Percentiles rank a stretch among this genome's conserved stretches.
Evolutionary conservation across 345 rosid species (phyloP).

Genomic region (Fremontodendron californicum): DNA sequence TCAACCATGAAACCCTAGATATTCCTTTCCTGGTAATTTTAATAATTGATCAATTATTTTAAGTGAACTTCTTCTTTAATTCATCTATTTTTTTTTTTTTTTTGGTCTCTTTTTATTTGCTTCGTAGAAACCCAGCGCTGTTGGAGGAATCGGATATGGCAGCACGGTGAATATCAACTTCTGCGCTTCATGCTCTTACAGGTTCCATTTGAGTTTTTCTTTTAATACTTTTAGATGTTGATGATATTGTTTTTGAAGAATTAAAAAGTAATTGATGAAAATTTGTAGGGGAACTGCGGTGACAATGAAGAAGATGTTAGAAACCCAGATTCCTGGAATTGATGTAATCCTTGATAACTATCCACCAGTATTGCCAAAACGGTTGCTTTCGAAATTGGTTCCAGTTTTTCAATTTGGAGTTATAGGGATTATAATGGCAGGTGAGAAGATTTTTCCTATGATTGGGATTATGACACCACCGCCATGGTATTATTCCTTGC

Average conservation of each 20-base stretch:
- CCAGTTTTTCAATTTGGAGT: constrained; percentile 70
- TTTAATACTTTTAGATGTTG: neutral
- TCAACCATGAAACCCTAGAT: constrained; percentile 36
- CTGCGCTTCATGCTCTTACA: constrained; percentile 85
- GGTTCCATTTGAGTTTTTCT: constrained; percentile 21
- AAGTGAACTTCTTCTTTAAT: neutral
- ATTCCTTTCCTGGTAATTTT: constrained; percentile 43
- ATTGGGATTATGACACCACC: constrained; percentile 65
- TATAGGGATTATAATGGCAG: constrained; percentile 65
- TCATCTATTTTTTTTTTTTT: neutral
- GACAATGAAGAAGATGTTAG: constrained; percentile 79
- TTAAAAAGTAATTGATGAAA: neutral
- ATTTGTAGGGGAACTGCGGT: constrained; percentile 67
- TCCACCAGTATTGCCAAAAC: constrained; percentile 74
- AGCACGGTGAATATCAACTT: constrained; percentile 62
- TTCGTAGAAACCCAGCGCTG: constrained; percentile 38
- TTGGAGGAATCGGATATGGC: constrained; percentile 61
- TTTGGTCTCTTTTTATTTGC: neutral
- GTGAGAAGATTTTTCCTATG: constrained; percentile 75
- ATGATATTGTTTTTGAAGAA: neutral
- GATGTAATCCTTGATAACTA: constrained; percentile 73
- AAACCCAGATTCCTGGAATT: constrained; percentile 68
- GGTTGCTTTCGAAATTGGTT: constrained; percentile 54
- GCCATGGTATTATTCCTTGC: constrained; percentile 63
- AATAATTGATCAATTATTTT: neutral